Evolutionary conservation across 2,329 filamentous ascomycete genomes (phyloP).

Genomic region (Niveomyces coronatus): DNA sequence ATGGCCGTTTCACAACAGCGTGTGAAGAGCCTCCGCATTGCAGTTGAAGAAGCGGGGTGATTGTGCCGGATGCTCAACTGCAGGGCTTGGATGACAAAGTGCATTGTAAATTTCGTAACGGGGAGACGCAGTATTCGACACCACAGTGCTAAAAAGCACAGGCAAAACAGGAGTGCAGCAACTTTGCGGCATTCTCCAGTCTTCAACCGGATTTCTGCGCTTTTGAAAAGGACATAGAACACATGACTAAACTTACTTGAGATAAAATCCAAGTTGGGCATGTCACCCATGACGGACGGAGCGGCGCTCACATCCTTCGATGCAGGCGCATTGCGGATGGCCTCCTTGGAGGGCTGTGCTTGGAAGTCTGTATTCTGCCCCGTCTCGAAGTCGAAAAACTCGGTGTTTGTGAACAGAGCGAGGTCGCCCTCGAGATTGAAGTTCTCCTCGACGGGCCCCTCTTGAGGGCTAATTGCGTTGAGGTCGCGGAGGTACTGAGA

Average conservation of each 20-base stretch:
- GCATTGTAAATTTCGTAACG: too few species aligned
- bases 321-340: constrained; percentile 22
- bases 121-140: too few species aligned
- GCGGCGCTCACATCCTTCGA: constrained; percentile 29
- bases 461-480: constrained; percentile 61
- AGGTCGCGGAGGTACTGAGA: constrained; percentile 82
- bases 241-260: constrained; percentile 29
- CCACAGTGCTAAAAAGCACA: too few species aligned
- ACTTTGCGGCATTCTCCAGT: neutral
- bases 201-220: too few species aligned
- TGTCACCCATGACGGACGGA: constrained; percentile 34
- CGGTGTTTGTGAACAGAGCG: constrained; percentile 70
- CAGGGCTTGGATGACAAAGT: constrained; percentile 1
- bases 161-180: too few species aligned
- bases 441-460: constrained; percentile 40
- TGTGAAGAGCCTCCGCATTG: constrained; percentile 1
- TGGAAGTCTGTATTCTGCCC: constrained; percentile 50
- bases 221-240: too few species aligned
- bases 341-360: constrained; percentile 36
- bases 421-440: constrained; percentile 62
- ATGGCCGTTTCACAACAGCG: neutral
- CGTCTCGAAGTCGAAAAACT: constrained; percentile 71
- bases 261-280: constrained; percentile 39
- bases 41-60: constrained; percentile 9
- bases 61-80: constrained; percentile 10